A percentile compares a stretch with the other conserved stretches of the same genome.
Conservation (phyloP, 768 basidiomycete genomes). For the Lactarius tabidus region DNA sequence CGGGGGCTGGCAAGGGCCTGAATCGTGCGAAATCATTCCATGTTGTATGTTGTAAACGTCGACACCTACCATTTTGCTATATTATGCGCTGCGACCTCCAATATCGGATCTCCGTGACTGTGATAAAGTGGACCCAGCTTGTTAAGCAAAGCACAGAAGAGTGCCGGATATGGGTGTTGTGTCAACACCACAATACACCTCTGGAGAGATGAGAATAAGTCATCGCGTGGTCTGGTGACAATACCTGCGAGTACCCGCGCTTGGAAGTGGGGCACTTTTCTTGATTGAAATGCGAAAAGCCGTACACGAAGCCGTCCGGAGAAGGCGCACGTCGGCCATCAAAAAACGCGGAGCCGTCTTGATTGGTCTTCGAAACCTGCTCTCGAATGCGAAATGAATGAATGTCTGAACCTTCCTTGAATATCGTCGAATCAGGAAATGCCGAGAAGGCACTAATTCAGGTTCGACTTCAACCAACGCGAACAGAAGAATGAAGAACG, state of each 20-base stretch:
- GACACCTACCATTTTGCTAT: conserved; percentile 72
- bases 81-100: conserved; percentile 83
- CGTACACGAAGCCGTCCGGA: conserved; percentile 69
- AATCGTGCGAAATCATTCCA: conserved; percentile 33
- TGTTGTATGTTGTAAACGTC: neutral
- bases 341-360: conserved; percentile 20
- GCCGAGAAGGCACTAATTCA: conserved; percentile 77
- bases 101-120: conserved; percentile 69
- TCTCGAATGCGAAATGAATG: conserved; percentile 85
- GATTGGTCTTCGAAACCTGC: conserved; percentile 23
- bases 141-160: conserved; percentile 66
- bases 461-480: conserved; percentile 15
- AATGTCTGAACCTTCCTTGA: conserved; percentile 75
- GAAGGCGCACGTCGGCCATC: conserved; percentile 37
- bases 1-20: conserved; percentile 74
- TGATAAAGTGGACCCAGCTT: conserved; percentile 74
- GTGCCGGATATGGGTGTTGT: conserved; percentile 72
- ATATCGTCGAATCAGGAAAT: conserved; percentile 85
- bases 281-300: conserved; percentile 75
- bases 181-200: conserved; percentile 79
- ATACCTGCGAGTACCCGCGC: conserved; percentile 78
- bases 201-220: conserved; percentile 35
- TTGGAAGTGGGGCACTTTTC: conserved; percentile 58
- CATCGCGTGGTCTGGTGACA: neutral
- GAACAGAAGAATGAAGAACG: conserved; percentile 29